Evolutionary conservation across 2,329 filamentous ascomycete species (phyloP).

Genomic region (Hymenoscyphus occultus): DNA sequence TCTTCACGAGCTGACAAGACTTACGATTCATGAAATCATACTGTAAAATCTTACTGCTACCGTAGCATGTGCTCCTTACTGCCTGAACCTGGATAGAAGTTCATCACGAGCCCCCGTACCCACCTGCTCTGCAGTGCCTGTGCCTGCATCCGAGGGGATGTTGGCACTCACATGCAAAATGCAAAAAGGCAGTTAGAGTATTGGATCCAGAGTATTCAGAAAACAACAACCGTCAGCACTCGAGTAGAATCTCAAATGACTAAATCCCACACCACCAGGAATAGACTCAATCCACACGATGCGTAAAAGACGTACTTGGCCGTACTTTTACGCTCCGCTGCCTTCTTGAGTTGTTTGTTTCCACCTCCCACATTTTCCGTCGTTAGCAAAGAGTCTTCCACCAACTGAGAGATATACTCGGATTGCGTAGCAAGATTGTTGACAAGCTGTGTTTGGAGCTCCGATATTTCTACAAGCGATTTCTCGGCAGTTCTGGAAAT

Average conservation of each 20-base stretch:
- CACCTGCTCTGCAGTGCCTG: slow-evolving; percentile 4
- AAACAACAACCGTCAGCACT: background rate
- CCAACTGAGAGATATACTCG: slow-evolving; percentile 84
- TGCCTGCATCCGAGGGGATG: no score
- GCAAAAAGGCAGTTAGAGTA: background rate
- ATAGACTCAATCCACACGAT: slow-evolving; percentile 71
- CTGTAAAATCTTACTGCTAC: no score
- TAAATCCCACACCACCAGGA: slow-evolving; percentile 75
- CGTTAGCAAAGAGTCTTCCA: slow-evolving; percentile 77
- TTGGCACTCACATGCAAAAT: slow-evolving; percentile 9
- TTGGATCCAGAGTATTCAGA: background rate
- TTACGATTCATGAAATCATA: background rate
- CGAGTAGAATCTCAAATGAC: slow-evolving; percentile 45
- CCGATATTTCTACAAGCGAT: slow-evolving; percentile 87
- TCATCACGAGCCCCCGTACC: slow-evolving; percentile 6
- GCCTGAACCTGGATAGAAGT: background rate
- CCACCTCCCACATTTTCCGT: slow-evolving; percentile 83
- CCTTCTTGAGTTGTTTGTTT: slow-evolving; percentile 87
- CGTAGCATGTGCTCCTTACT: background rate
- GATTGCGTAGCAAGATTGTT: slow-evolving; percentile 82
- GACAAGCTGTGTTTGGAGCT: slow-evolving; percentile 85
- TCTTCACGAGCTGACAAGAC: background rate
- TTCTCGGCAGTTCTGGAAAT: slow-evolving; percentile 73
- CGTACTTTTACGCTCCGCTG: slow-evolving; percentile 66
- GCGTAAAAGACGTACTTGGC: slow-evolving; percentile 78